A percentile compares a stretch with the other conserved stretches of the same genome.
phyloP scores from a whole-genome alignment of 441 rosid genomes.

The Hura crepitans region DNA sequence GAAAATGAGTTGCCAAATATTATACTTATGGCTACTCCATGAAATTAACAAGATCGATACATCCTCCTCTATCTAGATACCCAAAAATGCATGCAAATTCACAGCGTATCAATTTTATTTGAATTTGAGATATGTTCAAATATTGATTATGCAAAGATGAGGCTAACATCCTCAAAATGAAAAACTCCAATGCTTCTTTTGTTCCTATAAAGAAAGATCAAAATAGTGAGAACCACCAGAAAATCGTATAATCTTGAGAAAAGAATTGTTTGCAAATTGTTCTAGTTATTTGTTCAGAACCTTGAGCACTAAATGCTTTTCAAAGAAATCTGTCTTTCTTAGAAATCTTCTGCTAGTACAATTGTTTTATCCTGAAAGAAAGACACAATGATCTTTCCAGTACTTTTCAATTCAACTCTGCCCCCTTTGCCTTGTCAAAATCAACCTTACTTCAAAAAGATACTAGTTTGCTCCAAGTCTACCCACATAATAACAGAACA shows the following conservation, averaged over 20 bases:
- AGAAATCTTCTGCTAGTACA: not conserved
- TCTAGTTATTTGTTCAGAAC: slow-evolving; percentile 5
- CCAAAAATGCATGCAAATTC: not conserved
- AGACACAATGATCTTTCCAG: not conserved
- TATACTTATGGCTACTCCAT: not conserved
- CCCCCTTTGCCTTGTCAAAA: not conserved
- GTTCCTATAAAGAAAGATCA: not conserved
- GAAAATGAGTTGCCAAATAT: not conserved
- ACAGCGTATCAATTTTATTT: not conserved
- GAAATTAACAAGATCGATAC: not conserved
- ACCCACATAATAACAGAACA: not conserved
- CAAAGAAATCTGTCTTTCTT: not conserved
- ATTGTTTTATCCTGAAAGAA: not conserved
- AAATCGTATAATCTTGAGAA: not conserved
- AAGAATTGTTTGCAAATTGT: not conserved
- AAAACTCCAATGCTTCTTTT: not conserved
- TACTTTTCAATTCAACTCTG: not conserved
- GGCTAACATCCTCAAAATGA: not conserved
- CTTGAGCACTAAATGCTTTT: not conserved
- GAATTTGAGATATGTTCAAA: not conserved
- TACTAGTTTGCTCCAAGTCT: not conserved
- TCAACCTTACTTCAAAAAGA: slow-evolving; percentile 7
- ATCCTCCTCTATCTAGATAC: not conserved
- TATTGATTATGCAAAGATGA: not conserved
- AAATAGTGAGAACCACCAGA: not conserved